Base-by-base conservation (phyloP, 169 alveolate species). In the Eimeria sp. region DNA sequence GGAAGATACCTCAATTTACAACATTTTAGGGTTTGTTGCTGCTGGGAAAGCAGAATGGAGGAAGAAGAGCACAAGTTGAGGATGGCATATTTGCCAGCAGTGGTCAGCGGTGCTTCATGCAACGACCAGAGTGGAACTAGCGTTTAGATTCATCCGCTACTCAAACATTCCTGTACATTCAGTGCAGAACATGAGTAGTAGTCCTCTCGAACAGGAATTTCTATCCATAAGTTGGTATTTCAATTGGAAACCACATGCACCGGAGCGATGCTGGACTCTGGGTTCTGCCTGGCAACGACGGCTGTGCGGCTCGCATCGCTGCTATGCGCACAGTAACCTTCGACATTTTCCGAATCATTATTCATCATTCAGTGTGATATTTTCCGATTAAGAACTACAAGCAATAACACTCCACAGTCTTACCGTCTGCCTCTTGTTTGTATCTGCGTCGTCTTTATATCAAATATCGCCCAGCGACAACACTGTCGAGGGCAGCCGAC, bases 401-500 rank as follows among this genome's bases (percentile, higher is more conserved):
- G 27, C 34, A 83, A 54, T 57, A 83, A 83, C 54, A 83, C 91
- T 83, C 30, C 67, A 7, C 51, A 83, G 34, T 54, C 57, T 14
- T 27, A 1, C 9, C 40, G 10, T 83, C 40, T 54, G 51, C 1
- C 14, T 30, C 27, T 4, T 61, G 91, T 30, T 61, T 83, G 75
- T 75, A 13, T 25, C 75, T 30, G 73, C 25, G 30, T 61, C 72
- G 7, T 82, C 89, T 14, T 51, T 54, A 16, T 49, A 54, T 27
- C 91, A 27, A 2, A 51, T 47, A 20, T 7, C 25, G 47, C 43
- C 57, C 76, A 83, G 27, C 91, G 49, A 27, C 49, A 6, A 5
- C 88, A 78, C 27, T 78, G 27, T 78, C 88, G 88, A 78, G 70
- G 40, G 88, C 65, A 78, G 88, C 65, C 49, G 88, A 78, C 88